Evolutionary conservation across 1,284 basidiomycete species (phyloP), one percentile per base, ranked within the genome.

Genomic region (Wallemia mellicola): DNA sequence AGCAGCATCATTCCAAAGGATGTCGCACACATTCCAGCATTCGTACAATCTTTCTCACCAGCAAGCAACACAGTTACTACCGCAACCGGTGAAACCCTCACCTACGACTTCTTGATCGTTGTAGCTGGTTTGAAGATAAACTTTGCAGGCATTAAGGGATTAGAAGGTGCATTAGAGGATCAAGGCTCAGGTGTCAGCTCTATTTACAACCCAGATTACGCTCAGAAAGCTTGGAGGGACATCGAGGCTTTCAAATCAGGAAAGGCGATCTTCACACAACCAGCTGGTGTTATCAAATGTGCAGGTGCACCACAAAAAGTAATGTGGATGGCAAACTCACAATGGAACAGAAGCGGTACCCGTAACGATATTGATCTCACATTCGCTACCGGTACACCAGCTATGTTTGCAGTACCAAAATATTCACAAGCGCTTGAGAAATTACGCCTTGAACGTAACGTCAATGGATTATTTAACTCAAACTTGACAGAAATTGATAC

Each of bases 221-320:
- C 81, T 66, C 85, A 92, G 71, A 89, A 87, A 71, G 78, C 79
- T 2, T 91, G 85, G 85, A 71, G 74, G 58, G 79, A 87, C 64
- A 80, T 92, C 58, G 78, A 85, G 61, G 73, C 75, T 9, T 76
- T 91, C 63, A 77, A 81, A 59, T 73, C 75, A 2, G 89, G 87
- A 22, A 79, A 81, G 60, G 89, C 91, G 1, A 77, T 98, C 66
- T 96, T 98, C 73, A 96, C 92, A 0, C 92, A 96, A 69, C 92
- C 91, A 27, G 79, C 82, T n/a, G 88, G 91, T 24, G 74, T 87
- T 25, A 79, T 96, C 70, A 96, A 96, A 72, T 96, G 91, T 68
- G 85, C 89, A 60, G 92, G 92, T 70, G 88, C 72, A 25, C 71
- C 86, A 22, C 85, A 88, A 67, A 91, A 91, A 71, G 83, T 91